Evolutionary conservation across 164 flowering plant genomes (phyloP).

Genomic region (Vitis riparia): DNA sequence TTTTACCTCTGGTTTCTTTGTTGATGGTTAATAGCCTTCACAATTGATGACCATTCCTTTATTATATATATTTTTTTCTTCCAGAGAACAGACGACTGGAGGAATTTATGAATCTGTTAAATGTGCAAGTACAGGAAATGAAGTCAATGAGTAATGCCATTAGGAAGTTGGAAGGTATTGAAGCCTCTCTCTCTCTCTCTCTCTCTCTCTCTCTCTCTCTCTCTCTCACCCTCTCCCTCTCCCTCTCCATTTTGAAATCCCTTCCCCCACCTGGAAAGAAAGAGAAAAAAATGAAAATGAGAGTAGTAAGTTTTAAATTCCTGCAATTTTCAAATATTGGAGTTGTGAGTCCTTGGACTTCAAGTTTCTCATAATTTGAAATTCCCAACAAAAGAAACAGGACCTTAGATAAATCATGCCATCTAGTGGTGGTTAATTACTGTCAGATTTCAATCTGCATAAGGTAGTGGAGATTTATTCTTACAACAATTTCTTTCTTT

Average conservation of each 20-base stretch:
- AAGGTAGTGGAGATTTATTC: background rate
- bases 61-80: background rate
- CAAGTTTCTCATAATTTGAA: too few relatives aligned
- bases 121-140: conserved; percentile 77
- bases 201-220: background rate
- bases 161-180: conserved; percentile 62
- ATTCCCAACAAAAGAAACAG: too few relatives aligned
- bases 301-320: too few relatives aligned
- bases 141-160: conserved; percentile 71
- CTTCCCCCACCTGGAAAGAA: too few relatives aligned
- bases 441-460: background rate
- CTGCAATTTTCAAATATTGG: too few relatives aligned
- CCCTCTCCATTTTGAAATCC: too few relatives aligned
- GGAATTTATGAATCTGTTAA: conserved; percentile 53
- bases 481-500: background rate
- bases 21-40: background rate
- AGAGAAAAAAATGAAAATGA: too few relatives aligned
- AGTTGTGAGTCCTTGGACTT: too few relatives aligned
- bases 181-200: conserved; percentile 4
- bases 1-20: background rate
- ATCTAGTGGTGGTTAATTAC: background rate
- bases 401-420: too few relatives aligned
- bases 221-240: too few relatives aligned
- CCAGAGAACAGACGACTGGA: conserved; percentile 33
- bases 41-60: background rate